phyloP scores from a whole-genome alignment of 192 early-diverging fungal species.

The Backusella australiensis region DNA sequence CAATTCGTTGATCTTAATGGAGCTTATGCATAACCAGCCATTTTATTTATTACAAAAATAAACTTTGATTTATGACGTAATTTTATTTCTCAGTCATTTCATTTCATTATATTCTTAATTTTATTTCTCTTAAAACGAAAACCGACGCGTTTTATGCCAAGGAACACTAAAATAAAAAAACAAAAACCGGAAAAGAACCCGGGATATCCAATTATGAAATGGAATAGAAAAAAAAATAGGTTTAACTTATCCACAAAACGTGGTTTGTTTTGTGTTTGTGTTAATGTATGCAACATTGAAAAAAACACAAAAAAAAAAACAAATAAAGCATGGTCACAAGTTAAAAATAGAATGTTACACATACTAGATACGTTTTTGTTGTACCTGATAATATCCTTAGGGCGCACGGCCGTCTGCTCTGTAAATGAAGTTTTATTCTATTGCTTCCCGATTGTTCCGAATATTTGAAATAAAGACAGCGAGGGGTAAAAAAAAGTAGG shows the following conservation, averaged over 20 bases:
- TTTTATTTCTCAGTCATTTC: background rate
- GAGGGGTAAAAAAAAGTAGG: background rate
- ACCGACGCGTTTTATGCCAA: background rate
- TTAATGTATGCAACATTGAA: background rate
- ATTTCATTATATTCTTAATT: background rate
- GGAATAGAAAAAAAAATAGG: background rate
- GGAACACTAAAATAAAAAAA: background rate
- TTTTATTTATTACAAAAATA: slow-evolving; percentile 1
- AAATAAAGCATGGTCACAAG: background rate
- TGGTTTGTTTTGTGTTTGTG: background rate
- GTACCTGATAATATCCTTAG: background rate
- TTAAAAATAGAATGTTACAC: slow-evolving; percentile 5
- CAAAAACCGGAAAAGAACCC: background rate
- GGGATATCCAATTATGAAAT: background rate
- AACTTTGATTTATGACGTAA: background rate
- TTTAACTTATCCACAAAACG: background rate
- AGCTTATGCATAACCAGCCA: background rate
- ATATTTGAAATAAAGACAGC: background rate
- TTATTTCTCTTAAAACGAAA: background rate
- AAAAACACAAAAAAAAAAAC: background rate
- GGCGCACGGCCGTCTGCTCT: background rate
- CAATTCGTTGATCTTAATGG: background rate
- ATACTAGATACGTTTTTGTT: background rate
- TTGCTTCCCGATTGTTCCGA: background rate
- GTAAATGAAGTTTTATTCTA: background rate